These are phyloP conservation scores for Perilla frutescens DNA, from an alignment of 257 asterid genomes.

Conservation along the genomic window DNA sequence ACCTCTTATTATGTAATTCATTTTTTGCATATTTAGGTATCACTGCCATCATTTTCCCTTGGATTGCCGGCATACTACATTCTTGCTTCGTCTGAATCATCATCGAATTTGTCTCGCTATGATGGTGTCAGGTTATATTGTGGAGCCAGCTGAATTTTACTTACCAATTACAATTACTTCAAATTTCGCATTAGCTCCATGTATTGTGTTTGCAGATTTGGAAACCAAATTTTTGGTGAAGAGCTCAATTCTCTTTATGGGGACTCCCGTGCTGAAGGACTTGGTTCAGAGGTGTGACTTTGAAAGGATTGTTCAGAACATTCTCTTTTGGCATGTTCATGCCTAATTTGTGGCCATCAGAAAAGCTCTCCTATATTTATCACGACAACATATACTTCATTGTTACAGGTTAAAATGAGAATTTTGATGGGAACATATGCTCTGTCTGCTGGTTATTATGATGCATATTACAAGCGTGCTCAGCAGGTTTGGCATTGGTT, in stretches of 20 bases:
- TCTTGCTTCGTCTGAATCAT: slow-evolving; percentile 94
- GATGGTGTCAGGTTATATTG: slow-evolving; percentile 83
- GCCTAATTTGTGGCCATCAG: slow-evolving; percentile 11
- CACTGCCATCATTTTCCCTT: slow-evolving; percentile 91
- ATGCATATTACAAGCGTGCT: slow-evolving; percentile 97
- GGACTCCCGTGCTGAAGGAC: slow-evolving; percentile 88
- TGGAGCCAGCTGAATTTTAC: not conserved
- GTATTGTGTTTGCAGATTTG: slow-evolving; percentile 57
- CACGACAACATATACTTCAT: slow-evolving; percentile 10
- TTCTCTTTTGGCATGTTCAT: slow-evolving; percentile 21
- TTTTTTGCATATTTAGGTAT: slow-evolving; percentile 58
- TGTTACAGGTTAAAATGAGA: slow-evolving; percentile 88
- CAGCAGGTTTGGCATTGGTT: slow-evolving; percentile 68
- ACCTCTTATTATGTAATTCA: slow-evolving; percentile 24
- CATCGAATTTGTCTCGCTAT: slow-evolving; percentile 96
- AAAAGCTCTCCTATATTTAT: slow-evolving; percentile 22
- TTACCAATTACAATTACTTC: slow-evolving; percentile 7
- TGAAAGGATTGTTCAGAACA: slow-evolving; percentile 4
- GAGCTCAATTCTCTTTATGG: slow-evolving; percentile 81
- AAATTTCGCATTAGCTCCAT: slow-evolving; percentile 8
- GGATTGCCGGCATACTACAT: slow-evolving; percentile 97
- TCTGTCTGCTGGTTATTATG: slow-evolving; percentile 98
- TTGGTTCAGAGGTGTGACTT: slow-evolving; percentile 87
- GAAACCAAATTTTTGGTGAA: slow-evolving; percentile 78
- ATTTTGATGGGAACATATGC: slow-evolving; percentile 98